These are phyloP conservation scores for Fusarium avenaceum DNA, from an alignment of 2,329 filamentous ascomycete genomes.

Conservation along the genomic window DNA sequence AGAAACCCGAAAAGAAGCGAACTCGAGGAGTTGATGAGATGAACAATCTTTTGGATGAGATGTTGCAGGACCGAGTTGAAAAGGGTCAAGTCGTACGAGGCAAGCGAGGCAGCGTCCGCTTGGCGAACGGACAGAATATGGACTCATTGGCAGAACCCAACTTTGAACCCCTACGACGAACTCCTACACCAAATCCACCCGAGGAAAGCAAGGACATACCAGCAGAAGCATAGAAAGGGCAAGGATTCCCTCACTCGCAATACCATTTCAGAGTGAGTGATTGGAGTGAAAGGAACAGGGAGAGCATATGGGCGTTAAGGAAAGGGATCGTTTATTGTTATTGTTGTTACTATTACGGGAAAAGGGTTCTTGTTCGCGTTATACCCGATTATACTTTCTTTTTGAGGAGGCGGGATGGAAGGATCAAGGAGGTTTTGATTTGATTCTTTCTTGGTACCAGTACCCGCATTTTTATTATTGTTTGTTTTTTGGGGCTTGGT, in stretches of 20 bases:
- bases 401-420: conserved; percentile 38
- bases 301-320: conserved; percentile 36
- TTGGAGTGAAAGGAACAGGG: conserved; percentile 21
- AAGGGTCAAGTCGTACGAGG: conserved; percentile 78
- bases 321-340: conserved; percentile 24
- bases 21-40: conserved; percentile 88
- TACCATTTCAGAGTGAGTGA: conserved; percentile 5
- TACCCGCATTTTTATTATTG: conserved; percentile 29
- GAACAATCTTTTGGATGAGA: conserved; percentile 93
- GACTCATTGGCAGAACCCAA: conserved; percentile 54
- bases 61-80: conserved; percentile 92
- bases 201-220: conserved; percentile 44
- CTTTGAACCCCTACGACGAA: conserved; percentile 58
- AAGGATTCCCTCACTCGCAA: background rate
- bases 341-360: conserved; percentile 24
- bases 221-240: conserved; percentile 30
- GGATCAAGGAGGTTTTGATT: conserved; percentile 20
- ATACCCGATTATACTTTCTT: conserved; percentile 52
- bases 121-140: conserved; percentile 63
- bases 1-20: conserved; percentile 66
- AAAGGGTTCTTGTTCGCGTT: conserved; percentile 49
- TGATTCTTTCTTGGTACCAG: conserved; percentile 34
- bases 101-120: conserved; percentile 74
- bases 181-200: conserved; percentile 50
- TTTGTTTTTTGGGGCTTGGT: conserved; percentile 36